Evolutionary conservation across 805 yeast genomes (phyloP), one percentile per base, ranked within the genome.

Genomic region (Ogataea pignaliae): DNA sequence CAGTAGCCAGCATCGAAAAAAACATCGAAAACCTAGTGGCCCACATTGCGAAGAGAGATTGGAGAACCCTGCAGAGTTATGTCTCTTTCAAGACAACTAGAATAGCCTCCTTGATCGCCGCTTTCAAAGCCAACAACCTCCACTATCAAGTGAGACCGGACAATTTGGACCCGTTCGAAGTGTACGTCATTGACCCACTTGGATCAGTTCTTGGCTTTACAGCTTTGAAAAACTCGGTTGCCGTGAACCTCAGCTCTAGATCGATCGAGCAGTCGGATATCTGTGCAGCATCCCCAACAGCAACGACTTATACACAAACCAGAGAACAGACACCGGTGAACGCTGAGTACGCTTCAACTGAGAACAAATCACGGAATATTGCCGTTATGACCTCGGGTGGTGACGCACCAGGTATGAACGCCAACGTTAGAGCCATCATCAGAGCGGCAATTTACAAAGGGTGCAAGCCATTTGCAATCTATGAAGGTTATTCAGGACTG

Each of bases 341-440:
- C 9, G 14, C 9, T 30, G 14, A 30, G 13, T 13, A 12, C 33
- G 6, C 14, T 32, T 32, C 31, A 21, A 17, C 12, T 15, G 16
- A 21, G 36, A 18, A 29, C 38, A 39, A 21, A 30, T 12, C 34
- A 15, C 13, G 40, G 15, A 32, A 18, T 13, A 30, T 83, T 46
- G 90, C 83, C 1, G 85, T 83, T 13, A 83, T 83, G 88, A 83
- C 89, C 1, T 81, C 88, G 1, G 90, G 90, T 46, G 90, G 90
- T 54, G 90, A 83, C 58, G 83, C 88, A 28, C 90, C 85, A 9
- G 90, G 90, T 51, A 83, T 83, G 90, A 81, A 82, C 59, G 82
- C 88, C 3, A 81, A 79, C 31, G 89, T 83, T 18, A 67, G 89
- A 48, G 87, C 88, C 3, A 84, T 83, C 37, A 81, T 83, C 4